Base-by-base conservation (phyloP, 2,329 filamentous ascomycete species). In the Xylariaceae sp. region DNA sequence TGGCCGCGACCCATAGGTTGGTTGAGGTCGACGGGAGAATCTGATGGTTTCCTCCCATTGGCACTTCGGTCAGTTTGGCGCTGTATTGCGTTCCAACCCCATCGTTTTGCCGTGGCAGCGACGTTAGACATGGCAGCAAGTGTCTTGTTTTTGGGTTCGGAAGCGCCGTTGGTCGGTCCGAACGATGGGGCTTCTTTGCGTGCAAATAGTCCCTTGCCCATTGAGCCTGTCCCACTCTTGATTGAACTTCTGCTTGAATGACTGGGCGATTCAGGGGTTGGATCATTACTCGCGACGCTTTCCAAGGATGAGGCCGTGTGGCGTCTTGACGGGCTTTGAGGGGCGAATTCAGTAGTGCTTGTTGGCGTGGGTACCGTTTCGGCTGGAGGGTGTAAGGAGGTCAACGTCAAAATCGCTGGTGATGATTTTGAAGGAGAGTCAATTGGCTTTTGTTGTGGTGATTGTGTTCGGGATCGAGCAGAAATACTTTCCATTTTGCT, bases 401-500 rank as follows among this genome's bases (percentile, higher is more conserved):
- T 61, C 4, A 53, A 29, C 29, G 53, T 40, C 43, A 61, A 53
- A 6, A 47, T 47, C 31, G 54, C 57, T 3, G 61, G 62, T 2
- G 62, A 47, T 11, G 60, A 51, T 39, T 62, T 67, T 3, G 62
- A 60, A n/a, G 67, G 65, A 6, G 66, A 66, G 2, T 60, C 60
- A 2, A 60, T 31, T 1, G 66, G 67, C 4, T 60, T 65, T n/a
- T 63, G 61, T 11, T 51, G 47, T 2, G 65, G 63, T 1, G 65
- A 64, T 5, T 57, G 54, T 40, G 60, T 87, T 80, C 34, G 79
- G 74, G 52, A 87, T 12, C 59, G 64, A 12, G 67, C 66, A 34
- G 68, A 67, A 8, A 70, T 60, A 43, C 50, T 67, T 8, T 67
- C 91, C 77, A 91, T 89, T 30, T 80, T 76, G 60, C 76, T 80